Percentiles rank a stretch among this genome's conserved stretches.
These are phyloP conservation scores for Colletotrichum sp. DNA, from an alignment of 2,329 filamentous ascomycete genomes.

Conservation along the genomic window DNA sequence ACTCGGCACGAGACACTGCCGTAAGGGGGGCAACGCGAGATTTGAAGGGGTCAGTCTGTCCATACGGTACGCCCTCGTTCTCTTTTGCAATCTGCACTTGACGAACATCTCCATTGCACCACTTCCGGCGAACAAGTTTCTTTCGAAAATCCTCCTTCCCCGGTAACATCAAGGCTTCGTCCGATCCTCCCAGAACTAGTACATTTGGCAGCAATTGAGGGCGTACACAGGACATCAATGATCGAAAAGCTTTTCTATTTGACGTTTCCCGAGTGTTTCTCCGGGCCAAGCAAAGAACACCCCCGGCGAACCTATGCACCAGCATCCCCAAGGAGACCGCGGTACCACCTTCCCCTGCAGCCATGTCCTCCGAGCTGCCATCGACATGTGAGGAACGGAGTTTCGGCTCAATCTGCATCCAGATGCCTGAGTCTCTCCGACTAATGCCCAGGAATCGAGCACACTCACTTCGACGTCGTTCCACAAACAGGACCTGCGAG, in stretches of 20 bases:
- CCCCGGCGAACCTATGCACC: neutral
- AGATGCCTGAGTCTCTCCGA: neutral
- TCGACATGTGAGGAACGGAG: neutral
- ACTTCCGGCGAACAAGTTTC: neutral
- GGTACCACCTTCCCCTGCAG: neutral
- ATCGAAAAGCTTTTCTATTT: neutral
- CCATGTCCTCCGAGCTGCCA: neutral
- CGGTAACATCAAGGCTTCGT: neutral
- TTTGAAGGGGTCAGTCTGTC: neutral
- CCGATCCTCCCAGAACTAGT: neutral
- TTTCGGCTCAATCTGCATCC: constrained; percentile 1
- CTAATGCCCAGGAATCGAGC: neutral
- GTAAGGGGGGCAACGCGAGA: neutral
- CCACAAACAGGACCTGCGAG: neutral
- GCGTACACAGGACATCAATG: neutral
- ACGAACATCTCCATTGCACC: neutral
- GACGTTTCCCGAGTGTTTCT: constrained; percentile 5
- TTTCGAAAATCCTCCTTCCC: too few species aligned
- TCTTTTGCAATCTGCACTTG: neutral
- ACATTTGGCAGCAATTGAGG: neutral
- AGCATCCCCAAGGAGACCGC: neutral
- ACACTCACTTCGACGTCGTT: neutral
- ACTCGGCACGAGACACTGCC: neutral
- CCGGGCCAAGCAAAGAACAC: neutral
- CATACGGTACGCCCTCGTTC: neutral